phyloP scores from a whole-genome alignment of 768 basidiomycete genomes.

The Favolaschia claudopus region DNA sequence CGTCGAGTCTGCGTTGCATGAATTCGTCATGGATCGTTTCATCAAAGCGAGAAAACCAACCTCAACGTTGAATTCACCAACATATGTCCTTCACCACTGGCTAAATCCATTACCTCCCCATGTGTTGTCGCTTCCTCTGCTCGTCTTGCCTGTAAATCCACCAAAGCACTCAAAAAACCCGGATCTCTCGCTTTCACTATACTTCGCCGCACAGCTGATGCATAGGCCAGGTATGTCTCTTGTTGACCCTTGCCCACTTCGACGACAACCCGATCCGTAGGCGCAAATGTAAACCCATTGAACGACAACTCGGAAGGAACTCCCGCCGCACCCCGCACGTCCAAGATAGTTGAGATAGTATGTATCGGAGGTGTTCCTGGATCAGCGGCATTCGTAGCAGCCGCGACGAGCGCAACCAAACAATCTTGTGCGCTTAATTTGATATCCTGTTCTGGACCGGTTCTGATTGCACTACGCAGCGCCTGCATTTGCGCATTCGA shows the following conservation, averaged over 20 bases:
- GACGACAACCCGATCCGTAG: slow-evolving; percentile 2
- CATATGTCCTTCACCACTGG: slow-evolving; percentile 14
- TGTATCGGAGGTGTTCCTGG: neutral
- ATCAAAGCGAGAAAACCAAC: neutral
- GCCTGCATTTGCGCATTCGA: neutral
- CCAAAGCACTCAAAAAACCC: neutral
- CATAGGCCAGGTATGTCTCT: slow-evolving; percentile 14
- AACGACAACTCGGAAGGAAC: slow-evolving; percentile 1
- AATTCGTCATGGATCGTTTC: too few species aligned
- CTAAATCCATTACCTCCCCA: slow-evolving; percentile 17
- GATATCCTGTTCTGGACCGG: neutral
- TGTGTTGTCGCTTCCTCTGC: neutral
- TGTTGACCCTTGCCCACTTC: neutral
- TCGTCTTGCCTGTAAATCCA: slow-evolving; percentile 6
- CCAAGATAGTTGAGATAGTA: slow-evolving; percentile 13
- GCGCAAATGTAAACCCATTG: slow-evolving; percentile 14
- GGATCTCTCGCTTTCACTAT: slow-evolving; percentile 11
- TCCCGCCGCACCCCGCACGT: slow-evolving; percentile 8
- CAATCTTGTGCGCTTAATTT: slow-evolving; percentile 7
- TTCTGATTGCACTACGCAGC: slow-evolving; percentile 3
- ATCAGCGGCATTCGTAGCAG: slow-evolving; percentile 14
- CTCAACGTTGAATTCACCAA: slow-evolving; percentile 10
- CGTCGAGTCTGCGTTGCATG: neutral
- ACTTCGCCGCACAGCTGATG: neutral
- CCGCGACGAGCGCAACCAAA: slow-evolving; percentile 12